phyloP scores from a whole-genome alignment of 2,329 filamentous ascomycete species.

The Fusarium albidum region DNA sequence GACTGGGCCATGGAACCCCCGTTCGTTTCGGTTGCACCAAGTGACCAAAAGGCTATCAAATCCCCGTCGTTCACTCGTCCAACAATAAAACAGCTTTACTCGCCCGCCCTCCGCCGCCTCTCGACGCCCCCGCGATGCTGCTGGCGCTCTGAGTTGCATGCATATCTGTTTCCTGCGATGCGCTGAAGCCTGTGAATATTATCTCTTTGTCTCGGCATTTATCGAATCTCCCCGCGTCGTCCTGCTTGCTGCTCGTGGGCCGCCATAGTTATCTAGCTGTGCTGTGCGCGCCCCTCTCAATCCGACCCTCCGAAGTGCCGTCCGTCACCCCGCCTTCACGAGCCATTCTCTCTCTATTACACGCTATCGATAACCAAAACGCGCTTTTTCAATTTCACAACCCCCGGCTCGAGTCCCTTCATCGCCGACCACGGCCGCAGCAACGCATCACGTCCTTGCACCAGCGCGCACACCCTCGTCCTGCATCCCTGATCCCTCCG shows the following conservation, averaged over 20 bases:
- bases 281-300: constrained; percentile 30
- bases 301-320: constrained; percentile 3
- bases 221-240: neutral
- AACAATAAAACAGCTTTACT: constrained; percentile 16
- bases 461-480: constrained; percentile 26
- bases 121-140: constrained; percentile 24
- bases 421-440: constrained; percentile 9
- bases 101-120: constrained; percentile 1
- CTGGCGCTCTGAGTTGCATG: constrained; percentile 9
- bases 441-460: neutral
- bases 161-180: neutral
- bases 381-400: too few species aligned
- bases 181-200: constrained; percentile 1
- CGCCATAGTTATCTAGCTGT: constrained; percentile 30
- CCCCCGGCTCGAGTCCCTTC: constrained; percentile 9
- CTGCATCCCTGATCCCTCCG: constrained; percentile 16
- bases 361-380: constrained; percentile 38
- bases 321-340: constrained; percentile 39
- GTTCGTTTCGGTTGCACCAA: constrained; percentile 19
- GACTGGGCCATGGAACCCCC: constrained; percentile 10
- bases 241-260: neutral
- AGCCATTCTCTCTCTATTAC: too few species aligned
- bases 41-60: constrained; percentile 32
- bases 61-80: constrained; percentile 20
- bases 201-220: neutral